Evolutionary conservation across 2,329 filamentous ascomycete species (phyloP).

Genomic region (Fusarium sp.): DNA sequence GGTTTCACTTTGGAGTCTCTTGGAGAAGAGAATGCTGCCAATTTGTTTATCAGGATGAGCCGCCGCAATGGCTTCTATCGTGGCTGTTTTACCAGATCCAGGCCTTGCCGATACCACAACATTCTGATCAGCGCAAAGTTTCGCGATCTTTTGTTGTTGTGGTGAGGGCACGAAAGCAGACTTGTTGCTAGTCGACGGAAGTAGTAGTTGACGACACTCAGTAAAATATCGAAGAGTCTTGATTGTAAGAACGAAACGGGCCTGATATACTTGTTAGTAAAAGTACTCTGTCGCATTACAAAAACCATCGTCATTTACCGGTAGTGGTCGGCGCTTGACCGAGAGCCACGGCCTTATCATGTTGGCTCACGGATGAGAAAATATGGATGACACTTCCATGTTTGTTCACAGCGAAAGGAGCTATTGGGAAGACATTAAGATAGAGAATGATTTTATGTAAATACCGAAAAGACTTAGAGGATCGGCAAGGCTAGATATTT

Average conservation of each 20-base stretch:
- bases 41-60: slow-evolving; percentile 38
- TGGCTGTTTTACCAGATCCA: slow-evolving; percentile 50
- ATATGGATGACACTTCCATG: slow-evolving; percentile 12
- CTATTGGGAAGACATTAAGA: too few species aligned
- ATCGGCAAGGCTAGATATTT: not conserved
- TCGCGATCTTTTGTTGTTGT: slow-evolving; percentile 44
- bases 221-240: not conserved
- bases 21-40: slow-evolving; percentile 46
- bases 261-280: not conserved
- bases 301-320: slow-evolving; percentile 12
- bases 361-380: not conserved
- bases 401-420: not conserved
- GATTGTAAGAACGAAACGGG: not conserved
- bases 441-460: not conserved
- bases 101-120: slow-evolving; percentile 50
- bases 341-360: slow-evolving; percentile 1
- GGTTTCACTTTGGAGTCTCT: slow-evolving; percentile 45
- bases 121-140: slow-evolving; percentile 42
- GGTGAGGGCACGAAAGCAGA: slow-evolving; percentile 36
- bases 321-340: not conserved
- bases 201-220: not conserved
- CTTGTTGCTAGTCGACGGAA: not conserved
- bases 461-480: not conserved
- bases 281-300: not conserved
- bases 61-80: slow-evolving; percentile 47